Evolutionary conservation across 2,329 filamentous ascomycete species (phyloP).

Genomic region (Penicillium sp.): DNA sequence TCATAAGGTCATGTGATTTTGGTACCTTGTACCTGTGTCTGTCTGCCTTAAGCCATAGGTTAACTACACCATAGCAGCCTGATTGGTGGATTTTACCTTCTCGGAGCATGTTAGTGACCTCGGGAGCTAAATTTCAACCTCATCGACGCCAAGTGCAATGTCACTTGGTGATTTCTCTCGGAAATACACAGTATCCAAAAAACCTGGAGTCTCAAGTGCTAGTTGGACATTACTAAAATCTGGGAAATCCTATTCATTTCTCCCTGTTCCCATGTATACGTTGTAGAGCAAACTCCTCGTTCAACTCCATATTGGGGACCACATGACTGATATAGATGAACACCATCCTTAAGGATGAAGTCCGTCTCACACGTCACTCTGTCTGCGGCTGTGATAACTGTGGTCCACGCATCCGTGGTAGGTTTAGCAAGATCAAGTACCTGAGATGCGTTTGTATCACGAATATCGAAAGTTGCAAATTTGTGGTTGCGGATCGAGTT

Average conservation of each 20-base stretch:
- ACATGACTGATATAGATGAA: neutral
- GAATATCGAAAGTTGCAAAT: neutral
- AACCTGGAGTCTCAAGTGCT: neutral
- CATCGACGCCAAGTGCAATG: neutral
- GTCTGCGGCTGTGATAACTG: neutral
- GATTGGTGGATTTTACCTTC: too few species aligned
- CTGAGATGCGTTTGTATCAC: neutral
- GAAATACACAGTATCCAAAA: neutral
- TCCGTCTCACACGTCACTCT: neutral
- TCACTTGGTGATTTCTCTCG: neutral
- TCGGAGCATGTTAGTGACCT: too few species aligned
- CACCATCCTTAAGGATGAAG: neutral
- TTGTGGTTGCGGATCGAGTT: neutral
- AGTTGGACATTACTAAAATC: neutral
- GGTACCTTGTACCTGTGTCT: neutral
- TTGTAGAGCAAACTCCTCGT: neutral
- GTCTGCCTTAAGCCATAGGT: neutral
- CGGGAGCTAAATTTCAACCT: neutral
- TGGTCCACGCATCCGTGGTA: neutral
- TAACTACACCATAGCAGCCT: too few species aligned
- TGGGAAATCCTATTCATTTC: neutral
- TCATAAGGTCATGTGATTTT: neutral
- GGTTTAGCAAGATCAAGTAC: neutral
- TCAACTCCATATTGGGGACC: neutral
- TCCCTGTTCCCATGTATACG: neutral